Percentiles rank a stretch among this genome's conserved stretches.
These are phyloP conservation scores for Termitomyces sp. DNA, from an alignment of 768 basidiomycete species.

Conservation along the genomic window DNA sequence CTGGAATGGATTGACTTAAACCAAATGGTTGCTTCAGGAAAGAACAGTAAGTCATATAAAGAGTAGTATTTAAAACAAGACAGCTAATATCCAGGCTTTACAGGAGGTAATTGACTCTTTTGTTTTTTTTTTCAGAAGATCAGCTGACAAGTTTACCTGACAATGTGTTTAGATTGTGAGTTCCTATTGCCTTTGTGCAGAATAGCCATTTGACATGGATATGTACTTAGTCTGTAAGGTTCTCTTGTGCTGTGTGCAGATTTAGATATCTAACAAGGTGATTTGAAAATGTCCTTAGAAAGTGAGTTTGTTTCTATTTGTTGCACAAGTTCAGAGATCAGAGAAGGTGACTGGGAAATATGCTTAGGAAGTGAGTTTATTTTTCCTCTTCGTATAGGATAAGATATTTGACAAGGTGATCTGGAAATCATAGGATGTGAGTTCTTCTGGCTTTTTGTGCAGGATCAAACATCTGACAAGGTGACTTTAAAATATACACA, in stretches of 20 bases:
- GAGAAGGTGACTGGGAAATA: too few relatives aligned
- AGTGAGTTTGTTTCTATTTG: neutral
- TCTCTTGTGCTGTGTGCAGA: neutral
- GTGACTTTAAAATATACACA: neutral
- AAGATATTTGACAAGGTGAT: neutral
- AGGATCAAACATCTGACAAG: neutral
- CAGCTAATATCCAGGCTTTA: neutral
- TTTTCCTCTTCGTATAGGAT: neutral
- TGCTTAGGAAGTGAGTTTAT: neutral
- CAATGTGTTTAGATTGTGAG: neutral
- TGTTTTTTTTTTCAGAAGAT: neutral
- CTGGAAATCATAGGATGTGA: neutral
- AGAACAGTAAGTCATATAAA: neutral
- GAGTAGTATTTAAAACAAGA: neutral
- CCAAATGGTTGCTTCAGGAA: neutral
- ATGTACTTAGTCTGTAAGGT: neutral
- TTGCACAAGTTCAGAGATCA: too few relatives aligned
- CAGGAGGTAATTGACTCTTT: neutral
- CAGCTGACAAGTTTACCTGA: neutral
- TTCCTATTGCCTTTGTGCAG: neutral
- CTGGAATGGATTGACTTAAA: neutral
- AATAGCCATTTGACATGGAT: neutral
- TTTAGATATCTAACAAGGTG: neutral
- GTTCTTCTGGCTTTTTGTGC: neutral
- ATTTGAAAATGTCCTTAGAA: neutral